Evolutionary conservation across 2,329 filamentous ascomycete species (phyloP).

Genomic region (Pseudocercospora cruenta): DNA sequence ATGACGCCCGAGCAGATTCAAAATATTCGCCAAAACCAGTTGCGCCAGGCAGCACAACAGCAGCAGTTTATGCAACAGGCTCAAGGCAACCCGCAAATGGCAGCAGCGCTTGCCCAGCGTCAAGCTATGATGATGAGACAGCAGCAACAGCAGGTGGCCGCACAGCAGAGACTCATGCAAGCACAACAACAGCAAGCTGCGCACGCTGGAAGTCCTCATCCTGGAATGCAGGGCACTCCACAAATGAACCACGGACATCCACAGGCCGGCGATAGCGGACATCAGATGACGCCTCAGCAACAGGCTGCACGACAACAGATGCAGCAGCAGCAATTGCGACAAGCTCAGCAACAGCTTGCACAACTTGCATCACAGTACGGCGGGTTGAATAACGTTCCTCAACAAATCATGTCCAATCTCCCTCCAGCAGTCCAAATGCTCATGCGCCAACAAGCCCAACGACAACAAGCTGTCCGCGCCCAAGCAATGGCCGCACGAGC

Average conservation of each 20-base stretch:
- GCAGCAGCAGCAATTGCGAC: constrained; percentile 26
- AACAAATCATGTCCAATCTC: constrained; percentile 19
- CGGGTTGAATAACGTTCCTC: constrained; percentile 29
- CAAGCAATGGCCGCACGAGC: constrained; percentile 31
- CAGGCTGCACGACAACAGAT: constrained; percentile 27
- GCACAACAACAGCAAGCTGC: constrained; percentile 25
- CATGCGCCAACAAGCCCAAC: constrained; percentile 25
- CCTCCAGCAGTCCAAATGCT: constrained; percentile 30
- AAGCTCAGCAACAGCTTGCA: constrained; percentile 27
- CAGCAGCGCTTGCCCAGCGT: constrained; percentile 29
- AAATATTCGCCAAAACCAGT: constrained; percentile 41
- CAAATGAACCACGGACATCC: constrained; percentile 31
- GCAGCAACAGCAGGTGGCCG: constrained; percentile 32
- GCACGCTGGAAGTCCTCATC: constrained; percentile 25
- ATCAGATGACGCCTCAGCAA: constrained; percentile 28
- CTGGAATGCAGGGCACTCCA: constrained; percentile 26
- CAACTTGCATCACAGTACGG: constrained; percentile 27
- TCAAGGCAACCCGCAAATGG: constrained; percentile 26
- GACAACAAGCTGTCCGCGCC: constrained; percentile 28
- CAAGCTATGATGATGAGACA: constrained; percentile 31
- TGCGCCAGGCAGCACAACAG: constrained; percentile 17
- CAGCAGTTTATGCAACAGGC: constrained; percentile 34
- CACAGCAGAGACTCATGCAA: constrained; percentile 24
- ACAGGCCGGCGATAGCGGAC: constrained; percentile 29
- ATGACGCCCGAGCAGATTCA: constrained; percentile 41